These are phyloP conservation scores for Fomitopsis pulvina DNA, from an alignment of 768 basidiomycete genomes.

Conservation along the genomic window DNA sequence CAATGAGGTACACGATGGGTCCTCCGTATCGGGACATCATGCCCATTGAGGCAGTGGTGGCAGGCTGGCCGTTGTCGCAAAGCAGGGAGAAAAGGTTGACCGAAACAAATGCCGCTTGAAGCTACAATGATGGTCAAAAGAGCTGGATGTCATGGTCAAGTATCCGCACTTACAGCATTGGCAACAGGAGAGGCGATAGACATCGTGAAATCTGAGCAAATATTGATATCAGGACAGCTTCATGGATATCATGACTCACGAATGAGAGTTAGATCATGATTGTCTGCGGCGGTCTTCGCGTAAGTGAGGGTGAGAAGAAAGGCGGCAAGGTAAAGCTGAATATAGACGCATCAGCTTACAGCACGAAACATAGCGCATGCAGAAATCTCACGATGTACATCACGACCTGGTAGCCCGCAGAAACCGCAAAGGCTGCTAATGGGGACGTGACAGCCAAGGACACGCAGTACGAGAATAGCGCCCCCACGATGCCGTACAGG, in stretches of 20 bases:
- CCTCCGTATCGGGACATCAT: slow-evolving; percentile 60
- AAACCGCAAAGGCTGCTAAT: slow-evolving; percentile 64
- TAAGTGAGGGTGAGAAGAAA: slow-evolving; percentile 74
- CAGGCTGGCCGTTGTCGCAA: slow-evolving; percentile 47
- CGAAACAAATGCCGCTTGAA: slow-evolving; percentile 66
- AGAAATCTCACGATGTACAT: slow-evolving; percentile 68
- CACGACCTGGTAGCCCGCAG: slow-evolving; percentile 68
- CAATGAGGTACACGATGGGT: slow-evolving; percentile 66
- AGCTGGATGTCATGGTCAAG: not conserved
- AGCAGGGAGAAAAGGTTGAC: slow-evolving; percentile 72
- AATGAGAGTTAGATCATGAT: slow-evolving; percentile 49
- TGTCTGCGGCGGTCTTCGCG: slow-evolving; percentile 51
- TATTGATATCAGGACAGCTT: not conserved
- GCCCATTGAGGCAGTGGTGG: slow-evolving; percentile 42
- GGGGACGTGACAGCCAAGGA: slow-evolving; percentile 58
- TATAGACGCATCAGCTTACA: not conserved
- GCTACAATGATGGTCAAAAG: slow-evolving; percentile 26
- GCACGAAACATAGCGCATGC: slow-evolving; percentile 13
- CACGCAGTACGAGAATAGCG: slow-evolving; percentile 62
- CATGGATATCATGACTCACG: slow-evolving; percentile 28
- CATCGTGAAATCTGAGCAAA: slow-evolving; percentile 52
- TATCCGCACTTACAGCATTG: slow-evolving; percentile 44
- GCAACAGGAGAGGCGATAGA: slow-evolving; percentile 65
- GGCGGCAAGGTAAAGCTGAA: slow-evolving; percentile 58
- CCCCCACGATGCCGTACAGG: slow-evolving; percentile 61